A percentile compares a stretch with the other conserved stretches of the same genome.
Conservation (phyloP, 371 early-diverging fungal genomes). For the Mortierella sp. region DNA sequence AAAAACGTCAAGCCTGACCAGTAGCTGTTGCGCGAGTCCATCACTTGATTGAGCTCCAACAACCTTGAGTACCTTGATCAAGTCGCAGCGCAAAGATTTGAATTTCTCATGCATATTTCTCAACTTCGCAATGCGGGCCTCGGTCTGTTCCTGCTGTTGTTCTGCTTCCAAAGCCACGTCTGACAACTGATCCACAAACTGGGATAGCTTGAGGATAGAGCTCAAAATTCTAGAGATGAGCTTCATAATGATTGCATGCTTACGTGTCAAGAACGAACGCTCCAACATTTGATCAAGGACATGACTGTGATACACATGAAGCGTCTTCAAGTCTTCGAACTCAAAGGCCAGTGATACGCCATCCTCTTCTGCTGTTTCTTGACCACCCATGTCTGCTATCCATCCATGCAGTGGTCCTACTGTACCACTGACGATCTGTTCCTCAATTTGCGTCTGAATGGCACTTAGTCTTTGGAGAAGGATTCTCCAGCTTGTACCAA, state of each 20-base stretch:
- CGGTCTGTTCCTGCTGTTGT: not conserved
- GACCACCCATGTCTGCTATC: not conserved
- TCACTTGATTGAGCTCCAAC: constrained; percentile 56
- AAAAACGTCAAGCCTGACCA: constrained; percentile 32
- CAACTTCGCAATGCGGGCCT: constrained; percentile 20
- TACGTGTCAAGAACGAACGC: constrained; percentile 61
- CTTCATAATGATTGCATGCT: constrained; percentile 56
- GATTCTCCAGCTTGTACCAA: constrained; percentile 56
- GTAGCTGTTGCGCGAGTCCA: constrained; percentile 22
- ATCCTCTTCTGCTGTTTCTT: not conserved
- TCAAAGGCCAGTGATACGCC: constrained; percentile 16
- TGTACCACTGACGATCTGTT: constrained; percentile 8
- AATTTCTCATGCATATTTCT: constrained; percentile 50
- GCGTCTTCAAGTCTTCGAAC: constrained; percentile 46
- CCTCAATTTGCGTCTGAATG: constrained; percentile 29
- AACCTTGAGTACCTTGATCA: constrained; percentile 52
- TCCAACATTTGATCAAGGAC: constrained; percentile 62
- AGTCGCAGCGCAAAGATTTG: constrained; percentile 38
- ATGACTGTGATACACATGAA: constrained; percentile 59
- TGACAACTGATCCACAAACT: constrained; percentile 15
- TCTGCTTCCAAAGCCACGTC: constrained; percentile 2
- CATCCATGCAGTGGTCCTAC: not conserved
- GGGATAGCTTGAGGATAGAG: constrained; percentile 53
- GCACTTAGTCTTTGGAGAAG: constrained; percentile 55
- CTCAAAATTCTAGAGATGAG: constrained; percentile 53